Percentiles rank a stretch among this genome's conserved stretches.
Evolutionary conservation across 805 yeast species (phyloP).

Genomic region (Barnettozyma californica): DNA sequence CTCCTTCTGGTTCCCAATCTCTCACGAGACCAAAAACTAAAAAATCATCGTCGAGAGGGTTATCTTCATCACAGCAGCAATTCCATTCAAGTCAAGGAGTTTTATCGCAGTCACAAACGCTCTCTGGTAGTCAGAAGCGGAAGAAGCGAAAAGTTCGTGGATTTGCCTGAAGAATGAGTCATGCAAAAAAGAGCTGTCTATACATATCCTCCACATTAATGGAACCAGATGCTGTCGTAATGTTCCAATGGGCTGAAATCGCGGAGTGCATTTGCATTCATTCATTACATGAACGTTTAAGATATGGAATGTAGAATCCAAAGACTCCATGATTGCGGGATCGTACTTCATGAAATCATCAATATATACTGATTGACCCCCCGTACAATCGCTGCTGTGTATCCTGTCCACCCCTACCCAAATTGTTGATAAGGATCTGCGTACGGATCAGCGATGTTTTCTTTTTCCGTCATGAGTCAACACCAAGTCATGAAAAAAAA

Average conservation of each 20-base stretch:
- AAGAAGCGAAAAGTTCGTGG: constrained; percentile 20
- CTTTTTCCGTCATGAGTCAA: not conserved
- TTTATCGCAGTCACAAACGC: constrained; percentile 2
- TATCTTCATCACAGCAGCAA: not conserved
- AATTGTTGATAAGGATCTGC: too few species aligned
- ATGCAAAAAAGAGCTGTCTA: not conserved
- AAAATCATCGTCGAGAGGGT: not conserved
- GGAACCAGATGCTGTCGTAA: not conserved
- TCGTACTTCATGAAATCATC: too few species aligned
- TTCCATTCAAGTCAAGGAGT: not conserved
- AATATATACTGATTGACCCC: too few species aligned
- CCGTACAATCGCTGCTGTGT: too few species aligned
- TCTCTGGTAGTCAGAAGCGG: not conserved
- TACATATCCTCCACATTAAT: not conserved
- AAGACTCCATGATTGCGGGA: too few species aligned
- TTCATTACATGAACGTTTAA: too few species aligned
- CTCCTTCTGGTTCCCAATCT: not conserved
- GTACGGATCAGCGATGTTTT: too few species aligned
- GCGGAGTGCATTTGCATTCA: too few species aligned
- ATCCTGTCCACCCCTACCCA: too few species aligned
- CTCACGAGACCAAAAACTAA: constrained; percentile 3
- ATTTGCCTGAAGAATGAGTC: constrained; percentile 14
- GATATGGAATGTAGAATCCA: too few species aligned
- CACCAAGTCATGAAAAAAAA: not conserved
- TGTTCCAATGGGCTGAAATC: too few species aligned